Evolutionary conservation across 805 yeast genomes (phyloP).

Genomic region (Kluyveromyces nonfermentans): DNA sequence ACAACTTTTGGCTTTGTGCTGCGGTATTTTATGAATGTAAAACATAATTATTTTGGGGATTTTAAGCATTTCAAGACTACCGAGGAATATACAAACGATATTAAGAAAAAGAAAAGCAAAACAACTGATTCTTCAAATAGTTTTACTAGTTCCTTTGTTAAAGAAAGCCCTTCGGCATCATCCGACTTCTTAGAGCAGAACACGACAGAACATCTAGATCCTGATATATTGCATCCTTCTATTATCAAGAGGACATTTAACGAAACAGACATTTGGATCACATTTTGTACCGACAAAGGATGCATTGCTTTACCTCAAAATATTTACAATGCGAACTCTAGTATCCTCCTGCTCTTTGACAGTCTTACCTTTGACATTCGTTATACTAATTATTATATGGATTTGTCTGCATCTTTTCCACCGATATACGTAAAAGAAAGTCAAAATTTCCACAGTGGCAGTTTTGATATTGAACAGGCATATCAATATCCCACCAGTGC

Average conservation of each 20-base stretch:
- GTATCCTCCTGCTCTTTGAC: constrained; percentile 53
- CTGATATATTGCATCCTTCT: constrained; percentile 6
- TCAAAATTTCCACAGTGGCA: constrained; percentile 7
- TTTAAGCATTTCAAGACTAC: constrained; percentile 72
- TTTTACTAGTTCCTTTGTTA: neutral
- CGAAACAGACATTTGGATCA: constrained; percentile 69
- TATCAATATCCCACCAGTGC: constrained; percentile 11
- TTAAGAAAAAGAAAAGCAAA: constrained; percentile 4
- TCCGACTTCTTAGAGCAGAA: neutral
- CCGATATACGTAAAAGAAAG: constrained; percentile 37
- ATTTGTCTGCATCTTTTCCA: constrained; percentile 64
- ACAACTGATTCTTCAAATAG: neutral
- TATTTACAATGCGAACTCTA: constrained; percentile 54
- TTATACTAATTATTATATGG: constrained; percentile 89
- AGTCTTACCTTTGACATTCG: constrained; percentile 70
- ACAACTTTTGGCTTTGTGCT: constrained; percentile 73
- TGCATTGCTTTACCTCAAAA: constrained; percentile 64
- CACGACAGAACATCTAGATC: neutral
- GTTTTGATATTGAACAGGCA: constrained; percentile 9
- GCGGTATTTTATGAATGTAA: constrained; percentile 61
- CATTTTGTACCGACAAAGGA: constrained; percentile 63
- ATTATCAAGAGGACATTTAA: constrained; percentile 43
- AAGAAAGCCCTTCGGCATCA: neutral
- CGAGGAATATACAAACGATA: constrained; percentile 57
- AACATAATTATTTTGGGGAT: constrained; percentile 89